Base-by-base conservation (phyloP, 1,139 yeast genomes). In the Magnusiomyces paraingens region DNA sequence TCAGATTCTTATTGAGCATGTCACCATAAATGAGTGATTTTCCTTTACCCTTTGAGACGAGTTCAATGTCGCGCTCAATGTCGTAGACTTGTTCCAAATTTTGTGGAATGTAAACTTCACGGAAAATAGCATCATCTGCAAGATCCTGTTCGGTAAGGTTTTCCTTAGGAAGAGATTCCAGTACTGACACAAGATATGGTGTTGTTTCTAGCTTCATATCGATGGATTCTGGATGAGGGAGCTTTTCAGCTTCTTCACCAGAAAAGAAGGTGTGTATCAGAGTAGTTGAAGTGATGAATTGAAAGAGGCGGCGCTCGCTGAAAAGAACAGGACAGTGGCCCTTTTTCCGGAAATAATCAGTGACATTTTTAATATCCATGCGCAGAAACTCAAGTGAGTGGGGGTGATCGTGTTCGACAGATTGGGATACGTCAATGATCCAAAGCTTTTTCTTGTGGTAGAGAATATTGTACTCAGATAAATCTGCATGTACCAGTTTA, bases 361-460 rank as follows among this genome's bases (percentile, higher is more conserved):
- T 93, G 18, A 93, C 90, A 65, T 94, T 94, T 69, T 91, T 93
- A 64, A 94, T 91, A 70, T 94, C 99, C 99, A 93, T 93, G 66
- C 99, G 76, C 57, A 94, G 72, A 66, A 94, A 94, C 67, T 93
- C 98, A 57, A 93, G 75, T 47, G 96, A 87, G 87, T 89, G 90
- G 5, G 98, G 99, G 69, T 94, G 99, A 63, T 91, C 97, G 21
- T 96, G 98, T 68, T 94, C 98, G 29, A 94, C 99, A 40, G 95
- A 84, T 67, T 94, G 99, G 0, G 98, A 91, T 20, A 94, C 99
- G 73, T 94, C 99, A 62, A 94, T 88, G 56, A 94, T 88, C 70
- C 86, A 90, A 39, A 94, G 73, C 64, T 82, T 79, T 47, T 79
- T 83, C n/a, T 87, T 66, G 66, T 91, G 97, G 60, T 74, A 74